Base-by-base conservation (phyloP, 805 yeast genomes). In the Yamadazyma laniorum region DNA sequence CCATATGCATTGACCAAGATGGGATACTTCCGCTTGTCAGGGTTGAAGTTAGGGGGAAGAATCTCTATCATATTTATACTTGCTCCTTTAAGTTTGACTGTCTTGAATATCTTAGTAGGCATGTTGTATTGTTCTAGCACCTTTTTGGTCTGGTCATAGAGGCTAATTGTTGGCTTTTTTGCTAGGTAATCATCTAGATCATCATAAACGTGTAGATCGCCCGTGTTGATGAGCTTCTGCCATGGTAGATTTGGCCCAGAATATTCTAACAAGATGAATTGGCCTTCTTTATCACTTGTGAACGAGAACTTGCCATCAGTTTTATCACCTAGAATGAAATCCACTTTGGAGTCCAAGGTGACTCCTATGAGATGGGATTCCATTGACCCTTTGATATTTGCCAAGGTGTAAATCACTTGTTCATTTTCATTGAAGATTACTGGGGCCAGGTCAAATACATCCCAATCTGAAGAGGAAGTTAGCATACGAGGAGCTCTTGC, bases 231-330 rank as follows among this genome's bases (percentile, higher is more conserved):
- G 45, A 93, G 70, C 49, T 73, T 76, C 61, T 93, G 98, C 62
- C 75, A 75, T 19, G 98, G 96, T 18, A 84, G 69, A 1, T 60
- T 66, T 1, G 98, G 96, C 4, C 97, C 96, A 21, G 65, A 55
- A 55, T 88, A 85, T 12, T 70, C 69, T 34, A 91, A 61, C 23
- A 85, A 62, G 6, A 82, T 73, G 54, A 70, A 87, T 46, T 88
- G 74, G 3, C 84, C 75, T 11, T 91, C 93, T 1, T 81, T 65
- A 3, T 95, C 85, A 55, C 87, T 87, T 2, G 83, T 69, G 3
- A 77, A 84, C 4, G 72, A 58, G 56, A 68, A 87, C 65, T 80
- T 81, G 3, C 88, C 95, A 28, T 32, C 32, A 7, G n/a, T 72
- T n/a, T 45, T 37, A 3, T 53, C 45, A 5, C 41, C 42, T 34